phyloP scores from a whole-genome alignment of 2,329 filamentous ascomycete species.

The Colletotrichum ledebouriae region DNA sequence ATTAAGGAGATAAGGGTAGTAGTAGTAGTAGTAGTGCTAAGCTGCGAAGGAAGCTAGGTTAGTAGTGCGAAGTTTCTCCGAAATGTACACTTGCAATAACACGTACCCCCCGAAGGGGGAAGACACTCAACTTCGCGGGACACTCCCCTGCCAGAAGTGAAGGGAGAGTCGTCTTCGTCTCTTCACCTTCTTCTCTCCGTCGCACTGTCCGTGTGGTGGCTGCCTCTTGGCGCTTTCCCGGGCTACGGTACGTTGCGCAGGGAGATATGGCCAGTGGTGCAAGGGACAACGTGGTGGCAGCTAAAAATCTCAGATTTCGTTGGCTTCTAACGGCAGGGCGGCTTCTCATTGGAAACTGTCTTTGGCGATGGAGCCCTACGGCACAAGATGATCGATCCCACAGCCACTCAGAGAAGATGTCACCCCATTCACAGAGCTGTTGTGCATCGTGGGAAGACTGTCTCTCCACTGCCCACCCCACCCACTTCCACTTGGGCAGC shows the following conservation, averaged over 20 bases:
- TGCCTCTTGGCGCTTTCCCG: conserved; percentile 25
- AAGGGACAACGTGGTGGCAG: conserved; percentile 33
- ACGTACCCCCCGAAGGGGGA: no score
- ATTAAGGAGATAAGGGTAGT: no score
- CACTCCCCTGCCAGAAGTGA: no score
- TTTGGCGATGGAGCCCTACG: no score
- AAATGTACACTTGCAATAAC: no score
- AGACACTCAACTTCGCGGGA: background rate
- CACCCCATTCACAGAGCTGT: background rate
- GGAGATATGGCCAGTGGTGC: conserved; percentile 5
- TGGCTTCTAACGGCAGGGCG: conserved; percentile 2
- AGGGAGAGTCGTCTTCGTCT: no score
- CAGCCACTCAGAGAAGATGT: conserved; percentile 27
- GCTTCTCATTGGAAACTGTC: conserved; percentile 18
- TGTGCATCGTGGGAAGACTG: conserved; percentile 3
- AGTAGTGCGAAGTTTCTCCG: no score
- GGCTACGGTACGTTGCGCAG: conserved; percentile 21
- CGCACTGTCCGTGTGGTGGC: conserved; percentile 28
- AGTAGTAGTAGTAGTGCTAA: no score
- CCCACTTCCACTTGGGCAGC: background rate
- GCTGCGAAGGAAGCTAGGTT: no score
- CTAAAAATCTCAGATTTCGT: conserved; percentile 15
- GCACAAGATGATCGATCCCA: conserved; percentile 4
- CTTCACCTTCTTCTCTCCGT: no score
- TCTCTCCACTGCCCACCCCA: background rate